A percentile compares a stretch with the other conserved stretches of the same genome.
Evolutionary conservation across 768 basidiomycete genomes (phyloP).

Genomic region (Xerocomus spinulosus): DNA sequence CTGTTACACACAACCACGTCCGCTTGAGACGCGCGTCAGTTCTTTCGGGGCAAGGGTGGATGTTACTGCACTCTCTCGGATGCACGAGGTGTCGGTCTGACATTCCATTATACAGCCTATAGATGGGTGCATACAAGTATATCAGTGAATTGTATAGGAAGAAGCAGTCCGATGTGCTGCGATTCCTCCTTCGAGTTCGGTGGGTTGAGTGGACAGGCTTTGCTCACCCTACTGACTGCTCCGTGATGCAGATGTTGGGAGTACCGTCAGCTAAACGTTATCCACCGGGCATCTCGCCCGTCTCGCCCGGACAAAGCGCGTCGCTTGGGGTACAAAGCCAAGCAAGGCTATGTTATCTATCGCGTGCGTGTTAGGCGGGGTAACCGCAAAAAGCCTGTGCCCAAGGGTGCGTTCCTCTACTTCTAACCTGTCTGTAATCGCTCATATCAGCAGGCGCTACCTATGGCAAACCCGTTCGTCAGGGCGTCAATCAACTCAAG

Average conservation of each 20-base stretch:
- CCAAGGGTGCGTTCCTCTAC: conserved; percentile 68
- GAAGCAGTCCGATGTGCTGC: conserved; percentile 95
- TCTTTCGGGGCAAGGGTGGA: conserved; percentile 22
- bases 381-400: conserved; percentile 98
- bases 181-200: conserved; percentile 96
- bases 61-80: conserved; percentile 15
- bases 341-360: conserved; percentile 99
- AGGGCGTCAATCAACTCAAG: conserved; percentile 99
- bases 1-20: not conserved
- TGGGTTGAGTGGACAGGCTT: conserved; percentile 34
- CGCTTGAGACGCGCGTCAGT: not conserved
- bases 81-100: conserved; percentile 11
- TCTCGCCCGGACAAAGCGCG: conserved; percentile 99
- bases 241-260: conserved; percentile 79
- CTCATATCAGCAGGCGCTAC: conserved; percentile 67
- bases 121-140: conserved; percentile 95
- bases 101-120: conserved; percentile 36
- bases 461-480: conserved; percentile 97
- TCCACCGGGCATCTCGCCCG: conserved; percentile 96
- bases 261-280: conserved; percentile 96
- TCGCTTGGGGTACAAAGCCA: conserved; percentile 98
- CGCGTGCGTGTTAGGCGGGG: conserved; percentile 95
- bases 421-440: not conserved
- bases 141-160: conserved; percentile 98
- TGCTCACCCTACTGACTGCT: conserved; percentile 4